A percentile compares a stretch with the other conserved stretches of the same genome.
Evolutionary conservation across 2,329 filamentous ascomycete species (phyloP).

Genomic region (Elsinoe fawcettii): DNA sequence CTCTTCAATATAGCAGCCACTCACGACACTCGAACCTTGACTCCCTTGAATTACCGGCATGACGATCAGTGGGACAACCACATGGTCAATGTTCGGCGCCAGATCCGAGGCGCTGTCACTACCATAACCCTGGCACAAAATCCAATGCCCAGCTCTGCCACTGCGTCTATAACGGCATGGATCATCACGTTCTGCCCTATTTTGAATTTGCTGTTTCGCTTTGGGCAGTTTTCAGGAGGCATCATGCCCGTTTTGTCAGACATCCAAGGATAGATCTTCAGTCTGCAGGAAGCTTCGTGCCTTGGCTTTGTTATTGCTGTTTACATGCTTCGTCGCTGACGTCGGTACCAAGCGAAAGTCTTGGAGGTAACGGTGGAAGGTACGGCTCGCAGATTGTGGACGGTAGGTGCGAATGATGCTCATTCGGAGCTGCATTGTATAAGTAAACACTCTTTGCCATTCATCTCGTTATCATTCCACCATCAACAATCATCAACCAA

Average conservation of each 20-base stretch:
- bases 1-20: neutral
- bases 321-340: constrained; percentile 5
- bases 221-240: neutral
- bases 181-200: constrained; percentile 5
- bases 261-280: constrained; percentile 10
- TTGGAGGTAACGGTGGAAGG: neutral
- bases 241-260: constrained; percentile 13
- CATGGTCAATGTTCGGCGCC: neutral
- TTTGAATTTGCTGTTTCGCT: neutral
- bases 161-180: neutral
- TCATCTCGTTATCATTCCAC: neutral
- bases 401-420: neutral
- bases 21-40: constrained; percentile 6
- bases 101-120: constrained; percentile 12
- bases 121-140: constrained; percentile 4
- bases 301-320: neutral
- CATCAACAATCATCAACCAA: constrained; percentile 3
- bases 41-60: neutral
- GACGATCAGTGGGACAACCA: constrained; percentile 7
- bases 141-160: constrained; percentile 4
- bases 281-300: constrained; percentile 5
- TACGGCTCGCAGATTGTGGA: neutral
- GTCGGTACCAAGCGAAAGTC: neutral
- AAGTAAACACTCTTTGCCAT: constrained; percentile 4
- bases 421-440: neutral